Evolutionary conservation across 2,329 filamentous ascomycete species (phyloP), one percentile per base, ranked within the genome.

Genomic region (Aspergillus sp.): DNA sequence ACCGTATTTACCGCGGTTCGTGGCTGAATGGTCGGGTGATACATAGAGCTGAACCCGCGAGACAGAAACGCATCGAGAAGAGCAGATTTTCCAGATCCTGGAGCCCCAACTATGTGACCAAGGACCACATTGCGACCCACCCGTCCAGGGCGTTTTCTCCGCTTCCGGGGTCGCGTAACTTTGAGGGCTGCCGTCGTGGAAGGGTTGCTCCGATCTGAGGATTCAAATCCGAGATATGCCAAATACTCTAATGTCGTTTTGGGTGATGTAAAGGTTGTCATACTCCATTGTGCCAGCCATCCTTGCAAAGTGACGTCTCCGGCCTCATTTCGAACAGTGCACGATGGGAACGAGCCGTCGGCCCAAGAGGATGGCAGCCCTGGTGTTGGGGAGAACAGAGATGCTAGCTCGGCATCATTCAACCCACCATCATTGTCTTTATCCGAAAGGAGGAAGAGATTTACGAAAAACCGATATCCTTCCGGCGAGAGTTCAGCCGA

Each of bases 211-310:
- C 79, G 77, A 65, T 89, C 90, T 2, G 86, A 80, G 2, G 90
- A 88, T 71, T 98, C 95, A 68, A 97, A 99, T 1, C 95, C 95
- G 2, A 99, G 86, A 71, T 97, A 97, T 3, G 95, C 95, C 2
- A 99, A 86, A 72, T 99, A 99, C 66, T 96, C 93, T 4, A 99
- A 82, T 0, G 95, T 98, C 0, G 91, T 97, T 71, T 95, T 96
- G 12, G 95, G 93, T 56, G 96, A 93, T 59, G 96, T 86, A 68
- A 98, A 99, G 0, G 95, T 99, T 0, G 95, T 99, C 95, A 99
- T 99, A 72, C 93, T 97, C 95, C 95, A 99, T 69, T 99, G 95
- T 4, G 95, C 95, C 39, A 99, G 84, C 95, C 95, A 99, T 2
- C 95, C 95, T 74, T 99, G 95, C 4, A 99, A 81, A 1, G 95